Base-by-base conservation (phyloP, 495 filamentous ascomycete species). In the Paragyromitra xinjiangensis region DNA sequence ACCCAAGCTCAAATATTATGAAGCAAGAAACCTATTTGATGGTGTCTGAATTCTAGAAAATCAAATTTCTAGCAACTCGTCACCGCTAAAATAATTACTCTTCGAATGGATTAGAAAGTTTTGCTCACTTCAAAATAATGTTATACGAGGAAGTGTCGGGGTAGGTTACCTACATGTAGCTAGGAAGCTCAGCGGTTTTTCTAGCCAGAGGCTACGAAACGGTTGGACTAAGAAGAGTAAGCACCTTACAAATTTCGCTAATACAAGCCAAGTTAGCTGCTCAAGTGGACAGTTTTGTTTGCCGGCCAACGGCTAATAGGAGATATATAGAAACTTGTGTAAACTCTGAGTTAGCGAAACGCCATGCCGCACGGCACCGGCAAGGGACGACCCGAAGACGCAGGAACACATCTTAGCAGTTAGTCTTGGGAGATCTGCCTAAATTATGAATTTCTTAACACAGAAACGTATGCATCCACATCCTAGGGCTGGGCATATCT, bases 261-360 rank as follows among this genome's bases (percentile, higher is more conserved):
- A 9, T 42, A 7, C 12, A 24, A 29, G 14, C 6, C 19, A 58
- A 58, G 24, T 16, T 58, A 5, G 22, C 19, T 24, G 50, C 7
- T 53, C 22, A 29, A 26, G 50, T 16, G 19, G 19, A 53, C 7
- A 7, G 7, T n/a, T 24, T 8, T 37, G 19, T 34, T 29, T 12
- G 19, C 12, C 24, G 24, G 22, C 34, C n/a, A 63, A 61, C 34
- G 58, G 58, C 58, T 61, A 19, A 63, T 58, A 53, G 50, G n/a
- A 3, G 19, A 53, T 37, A 59, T 59, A 34, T 6, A 51, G 53
- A 24, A 56, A 56, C 6, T 55, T 3, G 22, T 1, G 22, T 11
- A 11, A 11, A 12, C 8, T 37, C 8, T 61, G 26, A 61, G 39
- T 61, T 16, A 61, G 14, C 56, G 26, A 26, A 61, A 37, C 6